Evolutionary conservation across 495 filamentous ascomycete species (phyloP), one percentile per base, ranked within the genome.

Genomic region (Aspergillus taichungensis): DNA sequence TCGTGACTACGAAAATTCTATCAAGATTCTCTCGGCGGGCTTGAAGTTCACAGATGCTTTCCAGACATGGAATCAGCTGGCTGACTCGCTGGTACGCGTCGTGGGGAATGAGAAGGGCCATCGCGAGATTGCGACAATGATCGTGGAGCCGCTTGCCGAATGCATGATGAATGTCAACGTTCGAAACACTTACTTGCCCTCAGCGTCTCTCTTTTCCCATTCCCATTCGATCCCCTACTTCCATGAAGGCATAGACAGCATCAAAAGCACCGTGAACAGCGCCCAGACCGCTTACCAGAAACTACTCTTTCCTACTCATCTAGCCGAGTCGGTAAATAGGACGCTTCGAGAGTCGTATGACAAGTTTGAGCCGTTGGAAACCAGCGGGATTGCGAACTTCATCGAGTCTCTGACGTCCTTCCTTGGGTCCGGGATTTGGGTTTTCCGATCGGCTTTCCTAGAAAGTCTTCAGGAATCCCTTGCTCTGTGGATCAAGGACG

Each of bases 81-180:
- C 87, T 39, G 63, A 72, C 8, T 63, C 71, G 2, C 70, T 86
- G 12, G 64, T 76, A 10, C 64, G 67, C n/a, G 72, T 75, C 38
- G 75, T 84, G 8, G 73, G 71, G 38, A 65, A 68, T 7, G 84
- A 91, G 48, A 76, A 77, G 34, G 85, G 87, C 6, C 79, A 85
- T 46, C 73, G 70, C 5, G 77, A 74, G 2, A 68, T 80, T 14
- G 74, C 78, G 3, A 66, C 78, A 13, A 71, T 77, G 27, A 69
- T 85, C 9, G 67, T 88, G 27, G 87, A 90, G 45, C 87, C 87
- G 8, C 57, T 95, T 13, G 77, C 86, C 5, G 79, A 78, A 38
- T 55, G 44, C 11, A 51, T 69, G 27, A 52, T 56, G 37, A 40
- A 29, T 28, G 36, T 65, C 27, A 34, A 47, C 11, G 44, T 47